Conservation (phyloP, 2,329 filamentous ascomycete genomes). For the Epichloe scottii region DNA sequence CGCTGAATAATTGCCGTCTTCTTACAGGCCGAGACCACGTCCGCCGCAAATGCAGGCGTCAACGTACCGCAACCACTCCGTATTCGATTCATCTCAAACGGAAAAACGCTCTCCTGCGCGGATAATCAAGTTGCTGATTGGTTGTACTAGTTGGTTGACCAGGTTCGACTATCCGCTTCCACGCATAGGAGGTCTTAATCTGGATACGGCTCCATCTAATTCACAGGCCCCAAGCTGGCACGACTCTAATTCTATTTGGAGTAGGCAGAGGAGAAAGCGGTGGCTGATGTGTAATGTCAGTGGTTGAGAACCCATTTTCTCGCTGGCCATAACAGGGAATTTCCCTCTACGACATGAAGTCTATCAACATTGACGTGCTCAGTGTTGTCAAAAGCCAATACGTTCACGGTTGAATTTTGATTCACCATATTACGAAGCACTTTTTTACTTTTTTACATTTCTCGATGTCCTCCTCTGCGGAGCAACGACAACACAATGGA, state of each 20-base stretch:
- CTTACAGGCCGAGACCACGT: slow-evolving; percentile 16
- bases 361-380: not conserved
- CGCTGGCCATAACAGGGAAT: not conserved
- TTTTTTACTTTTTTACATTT: not conserved
- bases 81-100: not conserved
- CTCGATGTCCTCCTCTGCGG: not conserved
- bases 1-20: slow-evolving; percentile 24
- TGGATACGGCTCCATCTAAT: not conserved
- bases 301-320: not conserved
- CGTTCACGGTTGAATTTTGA: not conserved
- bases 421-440: not conserved
- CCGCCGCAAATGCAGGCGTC: slow-evolving; percentile 2
- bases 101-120: not conserved
- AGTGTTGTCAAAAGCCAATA: not conserved
- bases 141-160: not conserved
- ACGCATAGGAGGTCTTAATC: not conserved
- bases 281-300: not conserved
- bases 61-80: slow-evolving; percentile 1
- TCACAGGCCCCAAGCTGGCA: not conserved
- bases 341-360: not conserved
- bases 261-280: not conserved
- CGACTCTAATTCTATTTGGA: not conserved
- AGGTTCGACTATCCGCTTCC: not conserved
- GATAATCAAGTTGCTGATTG: slow-evolving; percentile 8
- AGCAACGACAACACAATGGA: slow-evolving; percentile 13